Evolutionary conservation across 176 grass and related monocot species (phyloP).

Genomic region (Lolium perenne): DNA sequence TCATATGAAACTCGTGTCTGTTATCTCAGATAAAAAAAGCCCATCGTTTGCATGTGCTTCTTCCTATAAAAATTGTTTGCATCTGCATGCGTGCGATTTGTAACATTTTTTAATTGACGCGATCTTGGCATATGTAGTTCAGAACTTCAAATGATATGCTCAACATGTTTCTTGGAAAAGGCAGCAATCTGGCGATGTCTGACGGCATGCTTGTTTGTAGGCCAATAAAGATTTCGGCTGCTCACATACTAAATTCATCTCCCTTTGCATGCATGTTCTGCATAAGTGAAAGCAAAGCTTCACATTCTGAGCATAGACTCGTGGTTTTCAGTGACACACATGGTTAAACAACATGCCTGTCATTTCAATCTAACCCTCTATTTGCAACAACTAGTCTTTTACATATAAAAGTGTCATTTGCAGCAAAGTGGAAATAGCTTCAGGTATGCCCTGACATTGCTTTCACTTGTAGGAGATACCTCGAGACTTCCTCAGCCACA

Average conservation of each 20-base stretch:
- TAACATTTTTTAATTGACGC: background rate
- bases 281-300: background rate
- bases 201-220: background rate
- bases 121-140: background rate
- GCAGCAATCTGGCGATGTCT: background rate
- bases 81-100: conserved; percentile 1
- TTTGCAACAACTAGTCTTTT: background rate
- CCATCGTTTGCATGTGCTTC: background rate
- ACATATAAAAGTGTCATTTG: conserved; percentile 1
- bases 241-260: background rate
- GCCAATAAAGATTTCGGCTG: background rate
- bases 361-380: conserved; percentile 25
- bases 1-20: background rate
- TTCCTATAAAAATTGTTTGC: background rate
- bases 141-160: background rate
- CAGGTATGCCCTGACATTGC: conserved; percentile 14
- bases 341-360: background rate
- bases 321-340: background rate
- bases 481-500: conserved; percentile 48
- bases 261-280: conserved; percentile 19
- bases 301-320: background rate
- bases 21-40: background rate
- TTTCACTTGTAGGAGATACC: conserved; percentile 57
- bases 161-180: background rate
- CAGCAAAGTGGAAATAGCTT: background rate